A percentile compares a stretch with the other conserved stretches of the same genome.
Evolutionary conservation across 805 yeast genomes (phyloP).

Genomic region (Yarrowia sp.): DNA sequence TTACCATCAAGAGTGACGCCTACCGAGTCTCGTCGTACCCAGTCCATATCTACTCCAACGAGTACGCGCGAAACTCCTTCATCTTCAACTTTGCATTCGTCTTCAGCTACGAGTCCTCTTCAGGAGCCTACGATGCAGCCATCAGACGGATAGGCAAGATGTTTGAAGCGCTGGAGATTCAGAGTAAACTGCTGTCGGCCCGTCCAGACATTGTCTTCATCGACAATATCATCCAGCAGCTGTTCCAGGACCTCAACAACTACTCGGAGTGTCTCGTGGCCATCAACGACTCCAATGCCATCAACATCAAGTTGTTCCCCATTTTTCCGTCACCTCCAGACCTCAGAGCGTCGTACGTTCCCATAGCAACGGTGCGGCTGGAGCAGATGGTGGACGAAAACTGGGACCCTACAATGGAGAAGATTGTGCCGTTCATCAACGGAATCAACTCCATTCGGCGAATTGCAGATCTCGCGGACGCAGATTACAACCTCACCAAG

Average conservation of each 20-base stretch:
- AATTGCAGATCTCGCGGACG: conserved; percentile 75
- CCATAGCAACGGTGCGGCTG: conserved; percentile 79
- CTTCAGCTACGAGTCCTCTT: conserved; percentile 74
- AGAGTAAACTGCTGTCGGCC: conserved; percentile 67
- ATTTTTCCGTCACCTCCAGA: conserved; percentile 76
- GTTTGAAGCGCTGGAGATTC: conserved; percentile 90
- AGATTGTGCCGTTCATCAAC: conserved; percentile 78
- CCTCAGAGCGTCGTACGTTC: conserved; percentile 79
- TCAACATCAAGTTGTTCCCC: conserved; percentile 93
- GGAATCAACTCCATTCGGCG: conserved; percentile 80
- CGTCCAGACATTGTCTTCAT: conserved; percentile 43
- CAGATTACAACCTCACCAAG: conserved; percentile 72
- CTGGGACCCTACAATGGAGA: conserved; percentile 97
- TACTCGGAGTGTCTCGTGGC: conserved; percentile 96
- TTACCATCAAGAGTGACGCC: conserved; percentile 66
- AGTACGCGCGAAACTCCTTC: conserved; percentile 86
- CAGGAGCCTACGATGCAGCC: conserved; percentile 67
- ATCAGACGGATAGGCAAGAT: conserved; percentile 79
- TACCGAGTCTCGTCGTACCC: conserved; percentile 84
- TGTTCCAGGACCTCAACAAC: conserved; percentile 90
- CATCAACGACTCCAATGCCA: conserved; percentile 80
- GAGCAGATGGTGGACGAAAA: conserved; percentile 73
- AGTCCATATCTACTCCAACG: conserved; percentile 67
- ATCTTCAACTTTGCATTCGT: conserved; percentile 92
- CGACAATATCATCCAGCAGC: conserved; percentile 76